A percentile compares a stretch with the other conserved stretches of the same genome.
phyloP scores from a whole-genome alignment of 257 asterid genomes.

The Primulina eburnea region DNA sequence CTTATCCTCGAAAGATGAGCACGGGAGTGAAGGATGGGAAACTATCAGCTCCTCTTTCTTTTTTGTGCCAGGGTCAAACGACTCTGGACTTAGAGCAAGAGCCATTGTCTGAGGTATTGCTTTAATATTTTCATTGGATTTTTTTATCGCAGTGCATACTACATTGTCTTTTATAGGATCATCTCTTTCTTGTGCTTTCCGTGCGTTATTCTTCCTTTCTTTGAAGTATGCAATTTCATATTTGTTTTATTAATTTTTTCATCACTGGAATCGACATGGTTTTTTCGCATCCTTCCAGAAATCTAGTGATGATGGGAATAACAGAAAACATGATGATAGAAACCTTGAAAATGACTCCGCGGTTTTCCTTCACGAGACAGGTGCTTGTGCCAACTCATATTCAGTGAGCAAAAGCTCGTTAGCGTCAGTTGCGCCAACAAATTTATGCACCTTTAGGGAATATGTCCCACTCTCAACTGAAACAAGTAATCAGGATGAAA shows the following conservation, averaged over 20 bases:
- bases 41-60: slow-evolving; percentile 36
- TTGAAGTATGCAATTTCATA: slow-evolving; percentile 5
- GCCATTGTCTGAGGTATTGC: slow-evolving; percentile 56
- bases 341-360: slow-evolving; percentile 37
- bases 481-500: slow-evolving; percentile 41
- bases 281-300: slow-evolving; percentile 42
- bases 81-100: slow-evolving; percentile 53
- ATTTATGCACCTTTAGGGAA: slow-evolving; percentile 46
- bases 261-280: slow-evolving; percentile 20
- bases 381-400: slow-evolving; percentile 38
- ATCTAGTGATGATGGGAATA: slow-evolving; percentile 44
- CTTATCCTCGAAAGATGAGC: slow-evolving; percentile 82
- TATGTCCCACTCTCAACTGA: slow-evolving; percentile 45
- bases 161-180: slow-evolving; percentile 5
- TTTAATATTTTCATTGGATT: background rate
- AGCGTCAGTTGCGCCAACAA: slow-evolving; percentile 35
- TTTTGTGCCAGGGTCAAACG: slow-evolving; percentile 40
- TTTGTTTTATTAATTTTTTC: background rate
- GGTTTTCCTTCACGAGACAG: slow-evolving; percentile 39
- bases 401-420: slow-evolving; percentile 34
- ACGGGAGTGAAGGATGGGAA: slow-evolving; percentile 59
- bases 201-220: slow-evolving; percentile 4
- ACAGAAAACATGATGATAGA: slow-evolving; percentile 34
- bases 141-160: background rate
- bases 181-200: slow-evolving; percentile 12